phyloP scores from a whole-genome alignment of 306 rosid genomes.

The Acacia confusa region DNA sequence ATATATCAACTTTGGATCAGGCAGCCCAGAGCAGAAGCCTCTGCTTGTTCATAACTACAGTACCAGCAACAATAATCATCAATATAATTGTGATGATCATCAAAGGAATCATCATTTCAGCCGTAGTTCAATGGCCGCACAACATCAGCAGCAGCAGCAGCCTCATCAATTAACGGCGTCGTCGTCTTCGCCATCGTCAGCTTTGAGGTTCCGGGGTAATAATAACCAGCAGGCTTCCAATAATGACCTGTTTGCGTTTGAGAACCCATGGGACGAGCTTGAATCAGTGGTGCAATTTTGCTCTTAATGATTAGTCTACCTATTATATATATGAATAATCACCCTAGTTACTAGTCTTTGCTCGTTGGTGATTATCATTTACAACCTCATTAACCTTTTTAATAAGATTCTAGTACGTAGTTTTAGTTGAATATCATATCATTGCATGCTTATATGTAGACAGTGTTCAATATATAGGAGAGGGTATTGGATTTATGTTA shows the following conservation, averaged over 20 bases:
- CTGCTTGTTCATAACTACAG: not conserved
- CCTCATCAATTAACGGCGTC: constrained; percentile 28
- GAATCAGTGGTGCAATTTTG: constrained; percentile 65
- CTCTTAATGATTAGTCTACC: constrained; percentile 48
- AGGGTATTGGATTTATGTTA: constrained; percentile 1
- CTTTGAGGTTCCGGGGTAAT: constrained; percentile 43
- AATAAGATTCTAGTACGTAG: not conserved
- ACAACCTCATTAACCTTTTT: not conserved
- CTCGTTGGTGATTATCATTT: not conserved
- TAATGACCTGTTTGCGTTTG: constrained; percentile 33
- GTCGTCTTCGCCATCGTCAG: not conserved
- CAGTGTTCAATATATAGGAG: not conserved
- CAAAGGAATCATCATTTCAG: constrained; percentile 14
- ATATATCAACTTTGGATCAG: constrained; percentile 51
- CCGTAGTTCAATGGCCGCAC: not conserved
- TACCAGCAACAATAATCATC: not conserved
- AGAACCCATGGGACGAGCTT: constrained; percentile 77
- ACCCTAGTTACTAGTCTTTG: not conserved
- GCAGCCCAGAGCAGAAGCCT: constrained; percentile 48
- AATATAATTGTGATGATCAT: not conserved
- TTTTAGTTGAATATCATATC: not conserved
- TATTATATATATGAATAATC: not conserved
- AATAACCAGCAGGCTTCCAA: constrained; percentile 9
- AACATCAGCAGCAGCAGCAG: constrained; percentile 13
- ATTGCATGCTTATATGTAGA: not conserved